Base-by-base conservation (phyloP, 179 eudicot genomes). In the Heliamphora pulchella region DNA sequence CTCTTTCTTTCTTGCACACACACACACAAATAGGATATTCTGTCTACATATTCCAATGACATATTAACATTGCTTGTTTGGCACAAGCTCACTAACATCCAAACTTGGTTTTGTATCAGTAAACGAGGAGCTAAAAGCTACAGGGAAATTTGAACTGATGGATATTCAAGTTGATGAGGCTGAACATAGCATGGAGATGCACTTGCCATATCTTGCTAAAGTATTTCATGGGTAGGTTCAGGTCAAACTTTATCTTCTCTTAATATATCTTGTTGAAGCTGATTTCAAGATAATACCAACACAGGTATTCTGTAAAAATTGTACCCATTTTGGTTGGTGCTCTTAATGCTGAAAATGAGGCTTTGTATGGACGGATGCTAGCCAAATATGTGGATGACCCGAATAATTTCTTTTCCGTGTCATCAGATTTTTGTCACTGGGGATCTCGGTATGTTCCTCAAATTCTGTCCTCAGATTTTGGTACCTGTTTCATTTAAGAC, bases 151-250 rank as follows among this genome's bases (percentile, higher is more conserved):
- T 86, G 98, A 91, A 83, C 50, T 87, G 85, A 96, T 96, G 99
- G 88, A 92, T 88, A 84, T 94, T 84, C 87, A 83, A 62, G 98
- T 96, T 81, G 99, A 96, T 74, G 98, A 96, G 86, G 98, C 96
- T 61, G 98, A 94, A 84, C 98, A 96, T 84, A 96, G 99, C 88
- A 96, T 96, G 99, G 99, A 96, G 85, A 96, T 96, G 99, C 99
- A 94, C 89, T 89, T 96, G 89, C 99, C 99, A 20, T 96, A 96
- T 89, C 93, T 96, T 83, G 99, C 94, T 59, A 96, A 94, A 90
- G 96, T 96, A 63, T 94, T 96, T 80, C 86, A 91, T 75, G 99
- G 99, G 99, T 94, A 87, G 71, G 79, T 58, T 65, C 62, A n/a
- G 46, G 55, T 11, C 41, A 65, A 44, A 64, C 31, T 14, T 80